These are phyloP conservation scores for Botrytis tulipae DNA, from an alignment of 2,329 filamentous ascomycete species.

Conservation along the genomic window DNA sequence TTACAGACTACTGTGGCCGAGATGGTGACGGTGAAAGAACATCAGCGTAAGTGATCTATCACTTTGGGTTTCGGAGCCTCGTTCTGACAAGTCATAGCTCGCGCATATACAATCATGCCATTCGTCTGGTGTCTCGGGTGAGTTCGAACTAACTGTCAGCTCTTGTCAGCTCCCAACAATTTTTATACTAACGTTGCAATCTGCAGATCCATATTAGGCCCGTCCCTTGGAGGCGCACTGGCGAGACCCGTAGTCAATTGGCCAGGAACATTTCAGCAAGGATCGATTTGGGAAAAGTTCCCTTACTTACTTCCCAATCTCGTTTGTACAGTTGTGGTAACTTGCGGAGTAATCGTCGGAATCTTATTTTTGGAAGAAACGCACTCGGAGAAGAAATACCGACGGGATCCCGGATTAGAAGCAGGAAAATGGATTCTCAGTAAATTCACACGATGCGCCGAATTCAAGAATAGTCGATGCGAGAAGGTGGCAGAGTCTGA, in stretches of 20 bases:
- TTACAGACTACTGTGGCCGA: constrained; percentile 94
- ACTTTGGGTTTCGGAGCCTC: constrained; percentile 36
- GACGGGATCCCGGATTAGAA: constrained; percentile 73
- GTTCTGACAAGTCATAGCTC: constrained; percentile 53
- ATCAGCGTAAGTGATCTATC: constrained; percentile 66
- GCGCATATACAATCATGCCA: constrained; percentile 96
- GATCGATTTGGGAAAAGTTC: constrained; percentile 78
- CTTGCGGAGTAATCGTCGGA: constrained; percentile 73
- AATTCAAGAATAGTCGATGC: constrained; percentile 39
- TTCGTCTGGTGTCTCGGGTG: constrained; percentile 96
- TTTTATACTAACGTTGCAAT: constrained; percentile 1
- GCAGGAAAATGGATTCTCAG: constrained; percentile 68
- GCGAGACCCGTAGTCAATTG: constrained; percentile 84
- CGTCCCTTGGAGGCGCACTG: constrained; percentile 84
- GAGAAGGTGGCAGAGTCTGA: constrained; percentile 43
- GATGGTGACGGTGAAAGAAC: constrained; percentile 86
- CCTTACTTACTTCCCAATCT: constrained; percentile 91
- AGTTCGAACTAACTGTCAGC: constrained; percentile 33
- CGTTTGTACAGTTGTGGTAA: constrained; percentile 78
- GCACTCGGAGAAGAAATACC: constrained; percentile 75
- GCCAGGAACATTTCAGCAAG: constrained; percentile 67
- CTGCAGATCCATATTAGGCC: constrained; percentile 80
- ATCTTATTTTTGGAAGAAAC: constrained; percentile 92
- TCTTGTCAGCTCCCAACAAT: constrained; percentile 17
- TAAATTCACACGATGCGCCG: constrained; percentile 36